Conservation (phyloP, 169 alveolate genomes). For the Eimeria maxima region DNA sequence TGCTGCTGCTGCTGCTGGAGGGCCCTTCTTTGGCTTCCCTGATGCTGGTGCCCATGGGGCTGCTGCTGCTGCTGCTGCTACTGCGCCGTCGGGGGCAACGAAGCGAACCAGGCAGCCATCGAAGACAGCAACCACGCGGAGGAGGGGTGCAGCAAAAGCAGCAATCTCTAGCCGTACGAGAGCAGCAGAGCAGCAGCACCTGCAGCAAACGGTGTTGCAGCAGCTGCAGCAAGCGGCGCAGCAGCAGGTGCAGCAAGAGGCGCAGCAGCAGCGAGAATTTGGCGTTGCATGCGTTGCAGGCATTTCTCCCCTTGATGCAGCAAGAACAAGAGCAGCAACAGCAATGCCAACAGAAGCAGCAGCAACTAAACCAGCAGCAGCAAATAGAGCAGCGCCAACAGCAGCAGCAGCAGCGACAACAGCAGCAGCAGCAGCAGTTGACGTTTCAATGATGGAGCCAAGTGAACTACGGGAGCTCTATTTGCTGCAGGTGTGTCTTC, state of each 20-base stretch:
- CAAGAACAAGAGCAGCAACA: not conserved
- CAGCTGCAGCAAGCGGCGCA: too few species aligned
- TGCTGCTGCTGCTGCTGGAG: not conserved
- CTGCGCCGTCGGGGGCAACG: not conserved
- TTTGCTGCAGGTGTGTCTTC: conserved; percentile 33
- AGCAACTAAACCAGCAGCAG: too few species aligned
- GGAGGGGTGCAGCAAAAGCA: not conserved
- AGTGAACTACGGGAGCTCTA: not conserved
- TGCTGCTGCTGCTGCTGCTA: too few species aligned
- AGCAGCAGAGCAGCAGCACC: not conserved
- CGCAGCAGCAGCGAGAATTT: not conserved
- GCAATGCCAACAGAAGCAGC: too few species aligned
- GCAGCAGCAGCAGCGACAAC: not conserved
- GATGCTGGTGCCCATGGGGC: not conserved
- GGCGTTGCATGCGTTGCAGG: not conserved
- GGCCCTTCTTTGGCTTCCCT: not conserved
- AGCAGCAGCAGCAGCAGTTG: conserved; percentile 1
- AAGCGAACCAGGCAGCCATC: not conserved
- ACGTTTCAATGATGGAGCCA: not conserved
- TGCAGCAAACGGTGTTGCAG: not conserved
- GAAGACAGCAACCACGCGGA: not conserved
- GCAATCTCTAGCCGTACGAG: too few species aligned
- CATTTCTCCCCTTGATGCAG: not conserved
- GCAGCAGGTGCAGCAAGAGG: too few species aligned
- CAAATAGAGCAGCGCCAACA: too few species aligned